Percentiles rank a stretch among this genome's conserved stretches.
phyloP scores from a whole-genome alignment of 1,139 yeast species.

The Zygosaccharomyces pseudobailii region DNA sequence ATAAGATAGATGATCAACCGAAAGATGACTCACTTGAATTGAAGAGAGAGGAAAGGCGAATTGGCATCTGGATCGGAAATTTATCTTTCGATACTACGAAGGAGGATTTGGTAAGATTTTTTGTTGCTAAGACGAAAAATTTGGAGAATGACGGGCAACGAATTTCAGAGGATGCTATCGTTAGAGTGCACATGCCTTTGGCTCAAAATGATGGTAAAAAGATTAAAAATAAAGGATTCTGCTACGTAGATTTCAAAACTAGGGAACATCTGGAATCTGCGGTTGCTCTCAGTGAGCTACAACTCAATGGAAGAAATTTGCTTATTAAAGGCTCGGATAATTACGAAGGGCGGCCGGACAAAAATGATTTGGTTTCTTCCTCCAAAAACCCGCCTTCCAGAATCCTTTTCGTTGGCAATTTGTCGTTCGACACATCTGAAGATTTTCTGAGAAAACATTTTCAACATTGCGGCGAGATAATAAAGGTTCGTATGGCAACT shows the following conservation, averaged over 20 bases:
- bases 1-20: slow-evolving; percentile 17
- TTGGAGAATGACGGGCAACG: slow-evolving; percentile 37
- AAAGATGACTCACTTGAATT: slow-evolving; percentile 16
- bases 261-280: slow-evolving; percentile 60
- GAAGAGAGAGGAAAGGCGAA: slow-evolving; percentile 40
- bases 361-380: slow-evolving; percentile 41
- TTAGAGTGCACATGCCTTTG: slow-evolving; percentile 63
- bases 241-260: slow-evolving; percentile 78
- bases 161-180: slow-evolving; percentile 44
- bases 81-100: slow-evolving; percentile 77
- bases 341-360: slow-evolving; percentile 84
- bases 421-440: slow-evolving; percentile 89
- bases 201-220: slow-evolving; percentile 48
- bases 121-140: slow-evolving; percentile 53
- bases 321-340: slow-evolving; percentile 77
- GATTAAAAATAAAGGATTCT: slow-evolving; percentile 69
- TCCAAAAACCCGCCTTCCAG: slow-evolving; percentile 83
- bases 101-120: slow-evolving; percentile 65
- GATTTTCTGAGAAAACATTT: slow-evolving; percentile 75
- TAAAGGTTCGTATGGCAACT: slow-evolving; percentile 87
- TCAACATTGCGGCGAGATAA: slow-evolving; percentile 69
- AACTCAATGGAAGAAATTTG: slow-evolving; percentile 77
- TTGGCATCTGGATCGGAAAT: slow-evolving; percentile 94
- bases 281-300: slow-evolving; percentile 62
- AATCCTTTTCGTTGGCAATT: slow-evolving; percentile 85